These are phyloP conservation scores for Ailanthus altissimus DNA, from an alignment of 345 rosid genomes.

Conservation along the genomic window DNA sequence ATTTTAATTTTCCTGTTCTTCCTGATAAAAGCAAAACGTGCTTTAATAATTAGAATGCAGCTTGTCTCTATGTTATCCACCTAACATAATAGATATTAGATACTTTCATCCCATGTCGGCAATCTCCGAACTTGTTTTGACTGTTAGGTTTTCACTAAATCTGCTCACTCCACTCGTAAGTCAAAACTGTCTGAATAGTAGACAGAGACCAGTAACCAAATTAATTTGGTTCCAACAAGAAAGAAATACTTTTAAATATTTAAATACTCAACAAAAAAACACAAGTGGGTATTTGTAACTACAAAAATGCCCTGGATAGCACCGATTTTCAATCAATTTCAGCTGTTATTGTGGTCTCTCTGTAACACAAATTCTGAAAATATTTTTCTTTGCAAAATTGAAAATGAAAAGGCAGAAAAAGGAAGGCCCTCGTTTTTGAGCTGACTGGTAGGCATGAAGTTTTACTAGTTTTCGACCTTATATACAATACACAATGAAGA, in stretches of 20 bases:
- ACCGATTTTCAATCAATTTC: background rate
- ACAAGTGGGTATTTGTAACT: background rate
- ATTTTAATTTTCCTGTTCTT: background rate
- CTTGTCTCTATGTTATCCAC: no score
- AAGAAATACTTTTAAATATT: background rate
- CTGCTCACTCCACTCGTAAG: conserved; percentile 7
- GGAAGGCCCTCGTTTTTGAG: background rate
- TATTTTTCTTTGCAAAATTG: background rate
- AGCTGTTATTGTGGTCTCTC: conserved; percentile 18
- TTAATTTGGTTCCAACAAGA: conserved; percentile 12
- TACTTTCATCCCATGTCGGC: no score
- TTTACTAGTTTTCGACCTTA: background rate
- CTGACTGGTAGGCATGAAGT: conserved; percentile 51
- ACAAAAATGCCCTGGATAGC: conserved; percentile 8
- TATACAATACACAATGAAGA: conserved; percentile 18
- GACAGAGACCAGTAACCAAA: conserved; percentile 16
- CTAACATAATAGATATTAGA: background rate
- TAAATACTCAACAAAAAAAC: background rate
- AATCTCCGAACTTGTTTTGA: conserved; percentile 19
- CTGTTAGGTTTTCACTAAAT: conserved; percentile 26
- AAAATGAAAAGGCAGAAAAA: background rate
- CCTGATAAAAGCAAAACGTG: background rate
- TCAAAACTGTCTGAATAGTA: conserved; percentile 31
- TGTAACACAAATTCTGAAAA: background rate
- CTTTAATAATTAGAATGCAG: background rate